Percentiles rank a stretch among this genome's conserved stretches.
These are phyloP conservation scores for Beauveria rudraprayagi DNA, from an alignment of 2,329 filamentous ascomycete species.

Conservation along the genomic window DNA sequence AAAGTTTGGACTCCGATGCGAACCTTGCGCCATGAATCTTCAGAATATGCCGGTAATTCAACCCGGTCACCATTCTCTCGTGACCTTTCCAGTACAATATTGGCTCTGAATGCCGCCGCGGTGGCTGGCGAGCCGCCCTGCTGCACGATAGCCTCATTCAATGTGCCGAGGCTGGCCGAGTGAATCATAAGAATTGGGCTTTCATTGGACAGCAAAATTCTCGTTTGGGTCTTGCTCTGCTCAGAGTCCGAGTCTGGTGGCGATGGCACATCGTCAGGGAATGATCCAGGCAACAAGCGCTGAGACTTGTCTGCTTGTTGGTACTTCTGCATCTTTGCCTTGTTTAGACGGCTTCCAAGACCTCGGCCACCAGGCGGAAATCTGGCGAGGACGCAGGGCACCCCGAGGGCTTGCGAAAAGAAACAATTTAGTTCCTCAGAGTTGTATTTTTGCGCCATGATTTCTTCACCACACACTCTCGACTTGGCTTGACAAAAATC, in stretches of 20 bases:
- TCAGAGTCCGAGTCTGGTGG: slow-evolving; percentile 52
- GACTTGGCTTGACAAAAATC: slow-evolving; percentile 40
- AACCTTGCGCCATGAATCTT: slow-evolving; percentile 69
- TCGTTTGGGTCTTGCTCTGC: slow-evolving; percentile 23
- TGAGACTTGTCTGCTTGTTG: slow-evolving; percentile 27
- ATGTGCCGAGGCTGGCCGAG: slow-evolving; percentile 64
- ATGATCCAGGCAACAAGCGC: slow-evolving; percentile 42
- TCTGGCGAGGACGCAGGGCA: slow-evolving; percentile 75
- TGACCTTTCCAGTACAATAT: slow-evolving; percentile 63
- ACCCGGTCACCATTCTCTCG: slow-evolving; percentile 10
- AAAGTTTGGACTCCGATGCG: slow-evolving; percentile 57
- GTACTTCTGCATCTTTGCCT: slow-evolving; percentile 58
- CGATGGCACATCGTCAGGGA: slow-evolving; percentile 41
- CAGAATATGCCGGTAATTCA: slow-evolving; percentile 56
- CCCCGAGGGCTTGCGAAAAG: slow-evolving; percentile 66
- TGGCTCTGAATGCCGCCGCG: slow-evolving; percentile 76
- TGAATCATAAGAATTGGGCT: slow-evolving; percentile 85
- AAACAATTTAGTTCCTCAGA: slow-evolving; percentile 60
- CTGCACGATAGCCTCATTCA: slow-evolving; percentile 65
- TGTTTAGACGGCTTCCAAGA: slow-evolving; percentile 57
- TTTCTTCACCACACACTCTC: slow-evolving; percentile 74
- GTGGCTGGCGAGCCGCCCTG: slow-evolving; percentile 57
- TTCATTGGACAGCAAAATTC: slow-evolving; percentile 83
- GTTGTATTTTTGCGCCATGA: slow-evolving; percentile 63
- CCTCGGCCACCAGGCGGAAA: slow-evolving; percentile 63